Evolutionary conservation across 352 stramenopile genomes (phyloP), one percentile per base, ranked within the genome.

Genomic region (Peronospora destructor): DNA sequence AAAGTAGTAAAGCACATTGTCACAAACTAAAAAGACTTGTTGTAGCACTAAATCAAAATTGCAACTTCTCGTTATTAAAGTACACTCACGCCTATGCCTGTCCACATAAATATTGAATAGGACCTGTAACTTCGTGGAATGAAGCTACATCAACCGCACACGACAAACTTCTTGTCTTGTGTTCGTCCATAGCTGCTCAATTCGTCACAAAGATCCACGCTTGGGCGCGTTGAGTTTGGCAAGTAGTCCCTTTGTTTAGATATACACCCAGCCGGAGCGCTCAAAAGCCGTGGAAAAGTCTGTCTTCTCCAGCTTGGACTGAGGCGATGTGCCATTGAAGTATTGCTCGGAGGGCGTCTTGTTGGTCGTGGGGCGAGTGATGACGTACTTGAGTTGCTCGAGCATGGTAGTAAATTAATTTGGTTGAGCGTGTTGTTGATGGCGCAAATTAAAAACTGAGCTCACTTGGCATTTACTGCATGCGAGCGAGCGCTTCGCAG

Each of bases 241-340:
- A 8, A 28, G 1, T 12, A 4, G 1, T 3, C 28, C 17, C 3
- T 2, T 12, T n/a, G 40, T 33, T 76, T 70, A 88, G 49, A 88
- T 88, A 66, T 71, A 88, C 12, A 67, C 68, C 77, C 77, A 88
- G 33, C 77, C 77, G 16, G 77, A 88, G 41, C 74, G 74, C 55
- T 88, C 74, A 48, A 88, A 88, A 13, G 76, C 76, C n/a, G 76
- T 83, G 34, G 76, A 85, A 6, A 66, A 43, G 53, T 88, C 76
- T 23, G 54, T 46, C 58, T 68, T 78, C 34, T 66, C 55, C 48
- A 74, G 44, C 21, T 76, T 64, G 14, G 59, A 55, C 23, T 62
- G 70, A 45, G 64, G 45, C 40, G 61, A 37, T 14, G 59, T 17
- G 35, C 21, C 45, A 37, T 49, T 38, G n/a, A 81, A 57, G 36